A percentile compares a stretch with the other conserved stretches of the same genome.
phyloP scores from a whole-genome alignment of 1,139 yeast genomes.

The Pichia sp. region DNA sequence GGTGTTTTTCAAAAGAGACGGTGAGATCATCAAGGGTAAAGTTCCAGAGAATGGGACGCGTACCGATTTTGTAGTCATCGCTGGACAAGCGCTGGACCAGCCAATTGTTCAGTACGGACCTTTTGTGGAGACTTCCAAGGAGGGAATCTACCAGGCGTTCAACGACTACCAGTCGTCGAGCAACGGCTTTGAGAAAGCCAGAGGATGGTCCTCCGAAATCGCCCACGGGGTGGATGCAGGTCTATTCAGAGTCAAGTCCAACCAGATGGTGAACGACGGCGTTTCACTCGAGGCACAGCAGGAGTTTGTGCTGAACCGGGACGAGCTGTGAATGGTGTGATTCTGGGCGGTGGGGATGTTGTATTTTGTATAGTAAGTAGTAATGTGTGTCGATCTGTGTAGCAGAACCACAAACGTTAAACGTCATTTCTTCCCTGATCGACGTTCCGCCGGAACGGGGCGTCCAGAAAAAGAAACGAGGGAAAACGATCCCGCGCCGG shows the following conservation, averaged over 20 bases:
- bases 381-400: no score
- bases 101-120: constrained; percentile 85
- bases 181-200: constrained; percentile 70
- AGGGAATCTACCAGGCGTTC: constrained; percentile 60
- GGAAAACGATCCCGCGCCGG: no score
- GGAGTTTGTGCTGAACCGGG: constrained; percentile 4
- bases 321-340: constrained; percentile 6
- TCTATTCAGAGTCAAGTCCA: constrained; percentile 21
- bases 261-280: constrained; percentile 9
- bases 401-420: no score
- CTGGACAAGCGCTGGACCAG: constrained; percentile 74
- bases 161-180: constrained; percentile 58
- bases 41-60: constrained; percentile 34
- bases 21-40: constrained; percentile 46
- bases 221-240: constrained; percentile 44
- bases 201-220: constrained; percentile 62
- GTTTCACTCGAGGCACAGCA: constrained; percentile 3
- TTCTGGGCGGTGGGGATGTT: no score
- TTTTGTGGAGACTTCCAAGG: constrained; percentile 64
- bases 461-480: no score
- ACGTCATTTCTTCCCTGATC: no score
- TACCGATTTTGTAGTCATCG: constrained; percentile 59
- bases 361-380: no score
- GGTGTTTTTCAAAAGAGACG: constrained; percentile 61
- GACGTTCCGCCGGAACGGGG: no score